These are phyloP conservation scores for Macaranga tanarius DNA, from an alignment of 441 rosid species.

Conservation along the genomic window DNA sequence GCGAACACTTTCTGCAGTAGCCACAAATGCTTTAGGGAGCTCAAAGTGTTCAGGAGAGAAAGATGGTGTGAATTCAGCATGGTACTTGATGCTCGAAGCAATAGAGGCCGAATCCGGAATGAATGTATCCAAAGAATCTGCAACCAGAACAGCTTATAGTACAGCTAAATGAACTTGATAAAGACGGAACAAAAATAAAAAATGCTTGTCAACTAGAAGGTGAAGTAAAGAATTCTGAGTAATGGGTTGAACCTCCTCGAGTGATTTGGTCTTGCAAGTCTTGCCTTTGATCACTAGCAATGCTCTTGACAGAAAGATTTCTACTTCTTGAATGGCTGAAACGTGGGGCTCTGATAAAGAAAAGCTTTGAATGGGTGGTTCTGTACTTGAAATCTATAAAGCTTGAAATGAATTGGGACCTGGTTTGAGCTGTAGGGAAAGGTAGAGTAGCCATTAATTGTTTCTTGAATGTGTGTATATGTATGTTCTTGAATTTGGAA, in stretches of 20 bases:
- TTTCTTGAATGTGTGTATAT: not conserved
- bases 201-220: not conserved
- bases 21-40: conserved; percentile 71
- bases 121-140: conserved; percentile 27
- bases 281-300: conserved; percentile 38
- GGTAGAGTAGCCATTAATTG: conserved; percentile 39
- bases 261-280: conserved; percentile 29
- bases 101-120: conserved; percentile 61
- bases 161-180: not conserved
- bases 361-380: conserved; percentile 23
- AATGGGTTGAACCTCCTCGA: conserved; percentile 25
- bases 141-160: not conserved
- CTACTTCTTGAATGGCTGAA: conserved; percentile 26
- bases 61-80: conserved; percentile 76
- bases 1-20: conserved; percentile 86
- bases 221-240: not conserved
- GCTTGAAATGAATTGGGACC: conserved; percentile 22
- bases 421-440: conserved; percentile 26
- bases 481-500: not conserved
- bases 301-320: conserved; percentile 27
- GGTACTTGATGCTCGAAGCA: conserved; percentile 75
- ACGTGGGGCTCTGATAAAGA: conserved; percentile 23
- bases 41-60: conserved; percentile 79
- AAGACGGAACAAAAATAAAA: too few species aligned
- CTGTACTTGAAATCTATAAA: conserved; percentile 26